Evolutionary conservation across 495 filamentous ascomycete genomes (phyloP), one percentile per base, ranked within the genome.

Genomic region (Penicillium bovifimosum): DNA sequence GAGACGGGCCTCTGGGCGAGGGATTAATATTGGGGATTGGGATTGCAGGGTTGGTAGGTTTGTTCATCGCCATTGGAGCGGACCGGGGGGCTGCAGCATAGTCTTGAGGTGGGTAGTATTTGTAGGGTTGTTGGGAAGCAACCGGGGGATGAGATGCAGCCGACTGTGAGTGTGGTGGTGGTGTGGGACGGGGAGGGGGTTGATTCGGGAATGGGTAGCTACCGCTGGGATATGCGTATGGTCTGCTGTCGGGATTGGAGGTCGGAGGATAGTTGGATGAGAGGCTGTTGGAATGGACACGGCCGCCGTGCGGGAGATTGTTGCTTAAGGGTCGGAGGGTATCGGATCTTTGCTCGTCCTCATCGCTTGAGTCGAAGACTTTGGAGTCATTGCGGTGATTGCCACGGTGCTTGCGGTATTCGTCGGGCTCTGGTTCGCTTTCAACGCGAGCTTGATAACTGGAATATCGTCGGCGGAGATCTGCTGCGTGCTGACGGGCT

Each of bases 371-470:
- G 28, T 50, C 34, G 41, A 56, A 40, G 51, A 51, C 24, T 36
- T 28, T 39, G 1, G 39, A 18, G n/a, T 47, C 43, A 14, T 18
- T 42, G 36, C 46, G 31, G n/a, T 3, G 43, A 6, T 9, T 35
- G 35, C 31, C 44, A 6, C 50, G 50, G 44, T 34, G 52, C 18
- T 42, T 35, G 20, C 28, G 14, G 16, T 54, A 48, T 14, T 59
- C 56, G 26, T 60, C 55, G 1, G 61, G 52, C 16, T 76, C 73
- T 4, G 64, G 50, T 32, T 75, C 72, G 45, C 63, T 72, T 53
- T 75, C 71, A 9, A 76, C 71, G 7, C 57, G 58, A 4, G 73
- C 67, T 17, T 69, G 70, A 41, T 67, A 71, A 13, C 53, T 50
- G 2, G 72, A 68, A 26, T 71, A 73, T 31, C 50, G 47, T 11